Conservation (phyloP, 768 basidiomycete genomes). For the Mycena filopes region DNA sequence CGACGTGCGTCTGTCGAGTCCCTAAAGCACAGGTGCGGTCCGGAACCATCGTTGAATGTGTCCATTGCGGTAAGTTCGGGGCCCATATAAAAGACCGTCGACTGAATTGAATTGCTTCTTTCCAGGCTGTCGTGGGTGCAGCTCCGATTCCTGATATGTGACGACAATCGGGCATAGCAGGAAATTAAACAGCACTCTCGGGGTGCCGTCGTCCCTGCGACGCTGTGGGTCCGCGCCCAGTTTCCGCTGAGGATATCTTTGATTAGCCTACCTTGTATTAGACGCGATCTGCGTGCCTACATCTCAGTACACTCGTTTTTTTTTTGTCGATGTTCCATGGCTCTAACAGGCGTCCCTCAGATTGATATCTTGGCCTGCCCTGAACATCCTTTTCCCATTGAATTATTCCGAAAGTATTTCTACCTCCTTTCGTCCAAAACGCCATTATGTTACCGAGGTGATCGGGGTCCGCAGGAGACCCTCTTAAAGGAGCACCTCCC, state of each 20-base stretch:
- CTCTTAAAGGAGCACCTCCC: neutral
- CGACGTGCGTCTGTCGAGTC: slow-evolving; percentile 97
- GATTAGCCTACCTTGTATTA: slow-evolving; percentile 4
- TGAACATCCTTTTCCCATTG: too few relatives aligned
- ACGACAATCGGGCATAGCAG: neutral
- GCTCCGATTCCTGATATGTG: slow-evolving; percentile 79
- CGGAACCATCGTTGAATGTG: slow-evolving; percentile 95
- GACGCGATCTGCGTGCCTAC: neutral
- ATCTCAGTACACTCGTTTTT: neutral
- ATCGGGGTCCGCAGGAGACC: neutral
- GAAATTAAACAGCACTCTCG: neutral
- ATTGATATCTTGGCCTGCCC: neutral
- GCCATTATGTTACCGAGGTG: too few relatives aligned
- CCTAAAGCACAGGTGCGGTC: slow-evolving; percentile 92
- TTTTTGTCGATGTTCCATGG: neutral
- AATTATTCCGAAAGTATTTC: too few relatives aligned
- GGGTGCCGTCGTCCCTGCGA: neutral
- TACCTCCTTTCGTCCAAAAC: too few relatives aligned
- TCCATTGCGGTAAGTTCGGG: slow-evolving; percentile 86
- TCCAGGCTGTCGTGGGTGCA: slow-evolving; percentile 89
- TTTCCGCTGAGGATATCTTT: neutral
- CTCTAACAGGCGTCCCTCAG: too few relatives aligned
- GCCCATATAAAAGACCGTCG: slow-evolving; percentile 20
- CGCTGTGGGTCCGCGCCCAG: neutral
- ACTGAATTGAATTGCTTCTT: slow-evolving; percentile 21